Evolutionary conservation across 75 land plant species (phyloP).

Genomic region (Sequoia sempervirens): DNA sequence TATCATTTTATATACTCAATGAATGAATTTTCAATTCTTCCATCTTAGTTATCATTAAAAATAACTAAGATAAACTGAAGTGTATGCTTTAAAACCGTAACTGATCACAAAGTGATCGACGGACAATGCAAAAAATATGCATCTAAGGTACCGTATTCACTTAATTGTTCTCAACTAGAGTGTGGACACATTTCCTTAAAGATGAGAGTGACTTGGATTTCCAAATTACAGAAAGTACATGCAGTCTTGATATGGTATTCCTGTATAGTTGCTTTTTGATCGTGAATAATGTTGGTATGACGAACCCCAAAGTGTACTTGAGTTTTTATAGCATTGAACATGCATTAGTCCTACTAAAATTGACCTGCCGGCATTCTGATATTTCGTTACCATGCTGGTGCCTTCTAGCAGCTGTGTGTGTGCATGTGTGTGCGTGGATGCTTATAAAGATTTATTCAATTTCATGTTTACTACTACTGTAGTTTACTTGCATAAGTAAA

Average conservation of each 20-base stretch:
- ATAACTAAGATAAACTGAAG: not conserved
- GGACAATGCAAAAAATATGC: not conserved
- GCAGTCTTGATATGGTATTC: not conserved
- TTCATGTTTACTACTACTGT: too few relatives aligned
- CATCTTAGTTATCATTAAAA: not conserved
- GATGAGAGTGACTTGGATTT: too few relatives aligned
- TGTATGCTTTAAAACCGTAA: not conserved
- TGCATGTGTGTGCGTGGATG: too few relatives aligned
- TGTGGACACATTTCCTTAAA: too few relatives aligned
- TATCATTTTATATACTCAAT: not conserved
- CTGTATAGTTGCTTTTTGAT: not conserved
- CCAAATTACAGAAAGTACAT: not conserved
- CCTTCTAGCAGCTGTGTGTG: too few relatives aligned
- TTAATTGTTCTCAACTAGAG: too few relatives aligned
- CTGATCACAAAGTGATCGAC: not conserved
- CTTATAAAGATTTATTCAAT: too few relatives aligned
- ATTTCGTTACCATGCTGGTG: too few relatives aligned
- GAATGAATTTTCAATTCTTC: not conserved
- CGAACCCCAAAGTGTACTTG: not conserved
- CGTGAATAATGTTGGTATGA: not conserved
- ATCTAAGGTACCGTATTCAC: not conserved
- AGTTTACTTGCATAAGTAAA: too few relatives aligned
- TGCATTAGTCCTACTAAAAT: not conserved
- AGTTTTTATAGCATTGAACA: not conserved
- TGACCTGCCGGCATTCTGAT: not conserved